phyloP scores from a whole-genome alignment of 768 basidiomycete species.

The Panaeolus papilionaceus region DNA sequence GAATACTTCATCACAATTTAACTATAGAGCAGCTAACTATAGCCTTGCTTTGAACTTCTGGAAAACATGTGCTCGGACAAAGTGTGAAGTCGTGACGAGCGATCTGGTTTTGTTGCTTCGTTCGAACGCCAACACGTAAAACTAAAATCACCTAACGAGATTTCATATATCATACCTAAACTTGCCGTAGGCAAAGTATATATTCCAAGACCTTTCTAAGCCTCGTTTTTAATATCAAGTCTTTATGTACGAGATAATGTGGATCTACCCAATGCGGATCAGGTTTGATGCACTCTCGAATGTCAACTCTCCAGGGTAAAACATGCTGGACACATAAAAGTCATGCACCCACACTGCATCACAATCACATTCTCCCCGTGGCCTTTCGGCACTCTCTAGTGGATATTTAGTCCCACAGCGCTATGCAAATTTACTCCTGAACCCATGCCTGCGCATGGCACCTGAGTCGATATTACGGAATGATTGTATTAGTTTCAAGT shows the following conservation, averaged over 20 bases:
- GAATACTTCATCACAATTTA: not conserved
- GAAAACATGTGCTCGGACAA: not conserved
- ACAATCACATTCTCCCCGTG: not conserved
- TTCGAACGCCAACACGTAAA: not conserved
- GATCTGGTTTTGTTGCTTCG: not conserved
- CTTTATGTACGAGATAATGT: not conserved
- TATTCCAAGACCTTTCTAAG: not conserved
- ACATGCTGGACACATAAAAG: not conserved
- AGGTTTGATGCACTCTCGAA: slow-evolving; percentile 4
- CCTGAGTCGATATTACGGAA: slow-evolving; percentile 2
- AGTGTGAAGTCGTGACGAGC: not conserved
- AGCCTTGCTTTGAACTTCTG: not conserved
- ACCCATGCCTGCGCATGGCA: not conserved
- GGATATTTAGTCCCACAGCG: slow-evolving; percentile 8
- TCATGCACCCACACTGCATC: slow-evolving; percentile 5
- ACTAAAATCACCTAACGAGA: not conserved
- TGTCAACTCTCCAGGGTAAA: not conserved
- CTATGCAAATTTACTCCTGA: not conserved
- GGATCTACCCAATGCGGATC: not conserved
- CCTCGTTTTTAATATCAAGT: slow-evolving; percentile 2
- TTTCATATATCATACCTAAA: slow-evolving; percentile 1
- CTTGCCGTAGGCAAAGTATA: not conserved
- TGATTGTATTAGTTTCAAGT: not conserved
- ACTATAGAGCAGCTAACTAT: slow-evolving; percentile 1
- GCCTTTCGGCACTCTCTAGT: not conserved